Conservation (phyloP, 2,329 filamentous ascomycete species). For the Aspergillus pseudoterreus region DNA sequence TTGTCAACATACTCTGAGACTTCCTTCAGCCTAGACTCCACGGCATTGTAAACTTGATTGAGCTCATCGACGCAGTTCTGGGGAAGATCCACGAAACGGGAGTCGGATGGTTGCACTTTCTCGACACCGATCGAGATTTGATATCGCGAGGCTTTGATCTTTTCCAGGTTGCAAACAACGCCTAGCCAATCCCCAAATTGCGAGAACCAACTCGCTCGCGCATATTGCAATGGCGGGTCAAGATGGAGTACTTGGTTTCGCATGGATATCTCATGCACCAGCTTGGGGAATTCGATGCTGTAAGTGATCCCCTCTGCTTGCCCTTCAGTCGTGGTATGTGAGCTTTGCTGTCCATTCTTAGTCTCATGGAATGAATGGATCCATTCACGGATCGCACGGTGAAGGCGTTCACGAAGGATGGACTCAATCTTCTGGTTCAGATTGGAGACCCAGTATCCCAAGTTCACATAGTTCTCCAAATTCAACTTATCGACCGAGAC, state of each 20-base stretch:
- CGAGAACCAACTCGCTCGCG: constrained; percentile 86
- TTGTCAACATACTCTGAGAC: constrained; percentile 89
- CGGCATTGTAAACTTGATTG: constrained; percentile 71
- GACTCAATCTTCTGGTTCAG: constrained; percentile 83
- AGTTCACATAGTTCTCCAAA: constrained; percentile 90
- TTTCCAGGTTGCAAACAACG: constrained; percentile 84
- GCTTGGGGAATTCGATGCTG: constrained; percentile 42
- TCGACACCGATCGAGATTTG: constrained; percentile 70
- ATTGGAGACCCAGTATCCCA: constrained; percentile 81
- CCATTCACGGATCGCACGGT: constrained; percentile 80
- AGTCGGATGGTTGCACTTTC: constrained; percentile 40
- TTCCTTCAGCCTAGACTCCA: constrained; percentile 77
- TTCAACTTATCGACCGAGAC: constrained; percentile 94
- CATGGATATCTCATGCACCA: constrained; percentile 94
- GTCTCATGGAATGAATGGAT: constrained; percentile 73
- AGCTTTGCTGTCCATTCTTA: constrained; percentile 26
- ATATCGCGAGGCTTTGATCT: constrained; percentile 92
- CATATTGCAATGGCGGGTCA: constrained; percentile 87
- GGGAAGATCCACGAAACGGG: constrained; percentile 77
- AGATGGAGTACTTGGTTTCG: constrained; percentile 96
- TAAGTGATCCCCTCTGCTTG: constrained; percentile 31
- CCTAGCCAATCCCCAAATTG: constrained; percentile 93
- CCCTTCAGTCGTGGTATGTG: constrained; percentile 19
- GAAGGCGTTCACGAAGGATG: constrained; percentile 76
- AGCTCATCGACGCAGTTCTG: constrained; percentile 77